phyloP scores from a whole-genome alignment of 2,329 filamentous ascomycete species.

The Scleromitrula shiraiana region DNA sequence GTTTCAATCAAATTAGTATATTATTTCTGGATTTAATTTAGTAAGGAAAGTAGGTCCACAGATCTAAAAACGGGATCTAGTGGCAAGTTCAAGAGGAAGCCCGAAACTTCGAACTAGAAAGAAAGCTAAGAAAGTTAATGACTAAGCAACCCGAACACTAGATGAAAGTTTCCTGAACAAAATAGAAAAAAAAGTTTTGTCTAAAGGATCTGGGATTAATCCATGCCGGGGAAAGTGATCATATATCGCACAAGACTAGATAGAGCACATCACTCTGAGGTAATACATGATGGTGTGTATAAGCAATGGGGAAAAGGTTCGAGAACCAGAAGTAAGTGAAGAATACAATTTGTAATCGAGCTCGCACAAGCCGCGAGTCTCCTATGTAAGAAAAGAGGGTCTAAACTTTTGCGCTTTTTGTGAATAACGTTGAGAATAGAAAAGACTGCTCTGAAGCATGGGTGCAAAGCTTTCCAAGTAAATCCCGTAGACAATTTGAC shows the following conservation, averaged over 20 bases:
- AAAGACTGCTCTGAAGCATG: constrained; percentile 15
- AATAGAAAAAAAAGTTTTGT: not conserved
- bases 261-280: constrained; percentile 5
- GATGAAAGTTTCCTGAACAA: not conserved
- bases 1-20: not conserved
- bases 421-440: constrained; percentile 15
- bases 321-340: constrained; percentile 7
- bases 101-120: not conserved
- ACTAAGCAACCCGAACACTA: not conserved
- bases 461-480: constrained; percentile 12
- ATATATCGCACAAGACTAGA: constrained; percentile 3
- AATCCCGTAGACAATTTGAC: constrained; percentile 11
- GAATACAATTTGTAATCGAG: constrained; percentile 16
- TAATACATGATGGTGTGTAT: constrained; percentile 1
- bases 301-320: constrained; percentile 4
- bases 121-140: not conserved
- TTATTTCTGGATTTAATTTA: not conserved
- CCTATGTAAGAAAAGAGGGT: constrained; percentile 19
- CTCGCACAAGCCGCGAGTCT: constrained; percentile 21
- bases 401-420: constrained; percentile 26
- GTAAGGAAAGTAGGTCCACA: not conserved
- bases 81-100: not conserved
- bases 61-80: not conserved
- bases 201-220: not conserved
- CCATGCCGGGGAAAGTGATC: not conserved